A percentile compares a stretch with the other conserved stretches of the same genome.
Evolutionary conservation across 2,329 filamentous ascomycete species (phyloP).

Genomic region (Venturia nashicola): DNA sequence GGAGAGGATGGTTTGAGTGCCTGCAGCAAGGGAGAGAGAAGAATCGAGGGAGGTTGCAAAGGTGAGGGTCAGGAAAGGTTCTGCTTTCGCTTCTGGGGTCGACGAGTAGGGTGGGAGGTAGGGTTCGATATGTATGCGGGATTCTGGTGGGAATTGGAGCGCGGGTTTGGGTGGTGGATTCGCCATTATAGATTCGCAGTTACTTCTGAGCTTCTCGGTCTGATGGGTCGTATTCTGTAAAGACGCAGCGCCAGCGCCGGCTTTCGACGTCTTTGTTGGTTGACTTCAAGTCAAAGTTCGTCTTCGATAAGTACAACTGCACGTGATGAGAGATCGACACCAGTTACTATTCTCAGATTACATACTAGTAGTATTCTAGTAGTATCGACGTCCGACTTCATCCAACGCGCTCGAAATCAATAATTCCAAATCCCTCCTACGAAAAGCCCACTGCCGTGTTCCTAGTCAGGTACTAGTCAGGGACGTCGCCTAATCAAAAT

Average conservation of each 20-base stretch:
- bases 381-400: neutral
- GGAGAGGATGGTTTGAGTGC: slow-evolving; percentile 71
- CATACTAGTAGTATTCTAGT: too few species aligned
- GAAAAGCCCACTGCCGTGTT: too few species aligned
- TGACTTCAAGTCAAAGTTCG: too few species aligned
- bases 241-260: neutral
- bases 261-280: neutral
- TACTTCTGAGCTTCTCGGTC: neutral
- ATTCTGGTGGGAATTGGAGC: slow-evolving; percentile 5
- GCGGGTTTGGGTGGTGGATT: neutral
- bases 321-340: neutral
- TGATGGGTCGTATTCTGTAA: neutral
- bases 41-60: slow-evolving; percentile 87
- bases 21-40: slow-evolving; percentile 61
- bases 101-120: neutral
- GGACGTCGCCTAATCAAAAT: too few species aligned
- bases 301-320: neutral
- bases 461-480: too few species aligned
- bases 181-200: neutral
- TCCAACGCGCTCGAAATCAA: too few species aligned
- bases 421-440: too few species aligned
- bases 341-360: too few species aligned
- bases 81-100: neutral
- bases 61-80: slow-evolving; percentile 41
- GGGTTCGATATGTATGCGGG: neutral